Evolutionary conservation across 176 grass and related monocot species (phyloP).

Genomic region (Elaeis guineensis): DNA sequence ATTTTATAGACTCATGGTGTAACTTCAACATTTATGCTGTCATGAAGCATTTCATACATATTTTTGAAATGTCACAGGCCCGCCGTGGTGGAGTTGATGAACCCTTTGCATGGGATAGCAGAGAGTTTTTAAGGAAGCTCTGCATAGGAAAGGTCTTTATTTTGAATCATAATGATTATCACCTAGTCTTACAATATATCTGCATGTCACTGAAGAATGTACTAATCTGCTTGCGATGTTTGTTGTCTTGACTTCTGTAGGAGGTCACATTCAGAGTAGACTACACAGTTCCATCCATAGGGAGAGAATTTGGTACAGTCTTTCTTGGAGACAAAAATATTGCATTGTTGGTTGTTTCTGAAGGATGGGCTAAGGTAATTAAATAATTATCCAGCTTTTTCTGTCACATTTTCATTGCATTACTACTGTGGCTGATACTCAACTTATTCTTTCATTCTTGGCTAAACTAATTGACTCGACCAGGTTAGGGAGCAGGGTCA

Average conservation of each 20-base stretch:
- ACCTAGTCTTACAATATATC: not conserved
- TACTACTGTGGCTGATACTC: not conserved
- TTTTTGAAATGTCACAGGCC: conserved; percentile 36
- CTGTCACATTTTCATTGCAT: not conserved
- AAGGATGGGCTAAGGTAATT: conserved; percentile 87
- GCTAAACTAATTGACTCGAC: conserved; percentile 3
- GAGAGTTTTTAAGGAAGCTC: conserved; percentile 50
- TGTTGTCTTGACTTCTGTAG: conserved; percentile 18
- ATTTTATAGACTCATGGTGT: too few species aligned
- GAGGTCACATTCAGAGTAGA: conserved; percentile 92
- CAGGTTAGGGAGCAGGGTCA: conserved; percentile 76
- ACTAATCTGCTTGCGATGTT: too few species aligned
- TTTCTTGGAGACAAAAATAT: conserved; percentile 83
- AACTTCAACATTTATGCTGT: too few species aligned
- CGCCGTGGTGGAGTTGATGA: conserved; percentile 66
- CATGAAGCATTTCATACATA: too few species aligned
- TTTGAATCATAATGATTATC: not conserved
- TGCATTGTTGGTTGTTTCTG: conserved; percentile 55
- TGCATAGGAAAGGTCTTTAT: conserved; percentile 78
- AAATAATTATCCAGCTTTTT: not conserved
- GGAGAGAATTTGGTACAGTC: conserved; percentile 87
- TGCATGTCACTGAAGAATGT: not conserved
- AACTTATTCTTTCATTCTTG: not conserved
- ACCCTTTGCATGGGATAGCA: too few species aligned
- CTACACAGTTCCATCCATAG: conserved; percentile 67